Percentiles rank a stretch among this genome's conserved stretches.
Evolutionary conservation across 257 asterid genomes (phyloP).

Genomic region (Solanum sitiens): DNA sequence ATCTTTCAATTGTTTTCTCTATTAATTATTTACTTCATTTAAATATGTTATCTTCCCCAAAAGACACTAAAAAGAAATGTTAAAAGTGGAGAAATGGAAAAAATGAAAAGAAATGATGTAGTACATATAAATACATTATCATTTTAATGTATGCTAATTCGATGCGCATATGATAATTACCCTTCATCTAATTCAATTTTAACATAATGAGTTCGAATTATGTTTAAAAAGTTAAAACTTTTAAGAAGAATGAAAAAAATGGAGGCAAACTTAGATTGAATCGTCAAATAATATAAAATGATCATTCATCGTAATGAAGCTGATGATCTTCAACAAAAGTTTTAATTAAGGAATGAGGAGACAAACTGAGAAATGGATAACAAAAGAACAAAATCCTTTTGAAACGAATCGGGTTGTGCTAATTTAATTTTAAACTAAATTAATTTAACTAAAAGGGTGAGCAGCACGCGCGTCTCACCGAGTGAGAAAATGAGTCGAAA

Average conservation of each 20-base stretch:
- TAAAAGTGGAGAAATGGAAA: no score
- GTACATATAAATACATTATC: no score
- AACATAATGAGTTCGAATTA: neutral
- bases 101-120: no score
- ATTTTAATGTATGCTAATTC: neutral
- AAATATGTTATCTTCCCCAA: neutral
- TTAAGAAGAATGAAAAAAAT: neutral
- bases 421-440: no score
- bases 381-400: no score
- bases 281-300: neutral
- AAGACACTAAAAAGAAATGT: neutral
- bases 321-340: neutral
- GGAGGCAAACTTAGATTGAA: no score
- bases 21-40: no score
- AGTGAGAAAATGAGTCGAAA: no score
- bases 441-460: neutral
- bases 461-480: neutral
- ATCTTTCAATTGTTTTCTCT: no score
- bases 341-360: neutral
- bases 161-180: no score
- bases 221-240: neutral
- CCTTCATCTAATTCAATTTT: neutral
- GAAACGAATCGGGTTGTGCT: neutral
- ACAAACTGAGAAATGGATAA: neutral
- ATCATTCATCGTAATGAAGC: neutral